Evolutionary conservation across 345 rosid genomes (phyloP), one percentile per base, ranked within the genome.

Genomic region (Erysimum cheiranthoides): DNA sequence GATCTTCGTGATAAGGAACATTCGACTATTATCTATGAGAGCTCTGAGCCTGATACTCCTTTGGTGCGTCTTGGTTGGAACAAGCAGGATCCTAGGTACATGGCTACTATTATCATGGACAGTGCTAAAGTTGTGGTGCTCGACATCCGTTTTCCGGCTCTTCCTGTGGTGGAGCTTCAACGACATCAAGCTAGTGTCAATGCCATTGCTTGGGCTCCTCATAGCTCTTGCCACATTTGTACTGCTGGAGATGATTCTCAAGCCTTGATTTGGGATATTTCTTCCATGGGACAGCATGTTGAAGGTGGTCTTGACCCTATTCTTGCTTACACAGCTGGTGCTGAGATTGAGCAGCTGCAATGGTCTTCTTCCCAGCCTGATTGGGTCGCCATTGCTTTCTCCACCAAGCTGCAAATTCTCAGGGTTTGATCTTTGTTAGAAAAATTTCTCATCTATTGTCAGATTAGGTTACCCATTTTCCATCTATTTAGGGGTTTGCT

Each of bases 291-390:
- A 10, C 97, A 94, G 84, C 97, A 96, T 0, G 95, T 89, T 46
- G 97, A 92, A 65, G 98, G 98, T 4, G 97, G 98, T 27, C 80
- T 92, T 80, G 98, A 94, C 52, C 98, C 98, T 0, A 94, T 94
- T 75, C 84, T 94, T 27, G 97, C 98, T 0, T 94, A 94, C 51
- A 94, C 96, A 0, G 97, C 98, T 6, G 98, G 98, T 32, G 95
- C 97, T 2, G 98, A 94, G 80, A 92, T 92, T 52, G 97, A 92
- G 86, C 98, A 94, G 84, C 79, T 94, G 61, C 98, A 94, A 66
- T 94, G 98, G 97, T 92, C 97, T 0, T 87, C 97, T 50, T 92
- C 97, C 4, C 98, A 94, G 87, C 97, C 98, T 57, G 98, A 94
- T 72, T 94, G 98, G 98, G 98, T 94, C 61, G 98, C 98, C 6